These are phyloP conservation scores for Tricholoma hemisulphureum DNA, from an alignment of 768 basidiomycete species.

Conservation along the genomic window DNA sequence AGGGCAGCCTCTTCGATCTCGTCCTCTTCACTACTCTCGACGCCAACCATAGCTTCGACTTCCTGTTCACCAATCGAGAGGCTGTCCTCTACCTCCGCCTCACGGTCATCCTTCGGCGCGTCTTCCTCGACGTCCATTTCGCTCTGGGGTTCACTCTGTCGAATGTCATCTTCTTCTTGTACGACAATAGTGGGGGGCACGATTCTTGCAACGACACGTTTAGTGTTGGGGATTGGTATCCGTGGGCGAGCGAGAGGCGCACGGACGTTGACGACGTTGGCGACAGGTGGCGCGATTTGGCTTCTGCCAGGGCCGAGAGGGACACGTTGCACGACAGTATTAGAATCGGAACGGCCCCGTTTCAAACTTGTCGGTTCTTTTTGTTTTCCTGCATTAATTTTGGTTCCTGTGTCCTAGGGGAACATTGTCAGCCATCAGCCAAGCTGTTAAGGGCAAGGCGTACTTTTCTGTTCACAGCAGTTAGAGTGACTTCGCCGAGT, in stretches of 20 bases:
- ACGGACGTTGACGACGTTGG: constrained; percentile 41
- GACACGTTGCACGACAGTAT: constrained; percentile 64
- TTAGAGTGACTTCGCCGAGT: constrained; percentile 78
- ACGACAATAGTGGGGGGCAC: constrained; percentile 42
- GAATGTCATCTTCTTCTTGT: constrained; percentile 37
- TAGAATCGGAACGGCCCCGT: constrained; percentile 65
- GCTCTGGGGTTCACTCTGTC: constrained; percentile 38
- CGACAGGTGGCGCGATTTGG: constrained; percentile 42
- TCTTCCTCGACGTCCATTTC: constrained; percentile 70
- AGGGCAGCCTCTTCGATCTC: constrained; percentile 26
- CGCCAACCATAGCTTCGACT: constrained; percentile 62
- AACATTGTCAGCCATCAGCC: constrained; percentile 20
- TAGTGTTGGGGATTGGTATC: constrained; percentile 28
- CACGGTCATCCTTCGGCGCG: constrained; percentile 25
- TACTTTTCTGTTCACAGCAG: constrained; percentile 77
- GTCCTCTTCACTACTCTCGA: constrained; percentile 48
- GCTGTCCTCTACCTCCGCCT: constrained; percentile 41
- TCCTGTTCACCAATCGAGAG: constrained; percentile 52
- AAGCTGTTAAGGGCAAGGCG: constrained; percentile 21
- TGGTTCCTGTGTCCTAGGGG: constrained; percentile 46
- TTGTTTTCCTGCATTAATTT: constrained; percentile 52
- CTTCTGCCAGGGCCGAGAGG: constrained; percentile 62
- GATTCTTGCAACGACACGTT: constrained; percentile 40
- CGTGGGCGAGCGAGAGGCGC: constrained; percentile 32
- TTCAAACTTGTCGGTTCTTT: constrained; percentile 68